Evolutionary conservation across 2,329 filamentous ascomycete genomes (phyloP), one percentile per base, ranked within the genome.

Genomic region (Nemania diffusa): DNA sequence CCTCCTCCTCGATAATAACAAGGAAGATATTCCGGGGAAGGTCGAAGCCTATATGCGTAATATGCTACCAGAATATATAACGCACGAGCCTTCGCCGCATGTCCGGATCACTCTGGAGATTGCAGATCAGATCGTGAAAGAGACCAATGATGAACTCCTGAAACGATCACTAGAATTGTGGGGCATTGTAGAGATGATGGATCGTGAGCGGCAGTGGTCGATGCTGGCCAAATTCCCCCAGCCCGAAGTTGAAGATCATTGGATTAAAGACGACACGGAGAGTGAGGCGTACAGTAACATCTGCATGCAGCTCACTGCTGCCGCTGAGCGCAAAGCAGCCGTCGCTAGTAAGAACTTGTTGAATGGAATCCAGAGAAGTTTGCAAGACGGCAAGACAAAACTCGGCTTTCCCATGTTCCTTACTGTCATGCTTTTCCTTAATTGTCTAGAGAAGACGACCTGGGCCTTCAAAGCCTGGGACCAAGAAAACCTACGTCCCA

Each of bases 391-490:
- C 77, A 88, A 88, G 73, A 84, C 83, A 63, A 87, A 84, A 72
- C 83, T 88, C 60, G 85, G 85, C 34, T 89, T 89, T 73, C 84
- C 84, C 70, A 86, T 89, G 78, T 90, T 88, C 72, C 83, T 90
- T 24, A 85, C 88, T 2, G 84, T 87, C 2, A 77, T 91, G 62
- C 85, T 91, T 61, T 85, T 90, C 68, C 83, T 91, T 55, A 90
- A 89, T 73, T 90, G 87, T 70, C 82, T 90, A 15, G 89, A 91
- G 74, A 91, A 90, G 78, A 88, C 87, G 0, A 90, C 88, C 0
- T 91, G 88, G 89, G 85, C 87, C 0, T 90, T 90, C 79, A 89
- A 90, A 69, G 88, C 87, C 1, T 91, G 88, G 88, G 88, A 90
- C 72, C 86, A 90, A 74, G 84, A 87, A 62, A 85, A 86, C 57